These are phyloP conservation scores for Sarcodon aspratus DNA, from an alignment of 768 basidiomycete species.

Conservation along the genomic window DNA sequence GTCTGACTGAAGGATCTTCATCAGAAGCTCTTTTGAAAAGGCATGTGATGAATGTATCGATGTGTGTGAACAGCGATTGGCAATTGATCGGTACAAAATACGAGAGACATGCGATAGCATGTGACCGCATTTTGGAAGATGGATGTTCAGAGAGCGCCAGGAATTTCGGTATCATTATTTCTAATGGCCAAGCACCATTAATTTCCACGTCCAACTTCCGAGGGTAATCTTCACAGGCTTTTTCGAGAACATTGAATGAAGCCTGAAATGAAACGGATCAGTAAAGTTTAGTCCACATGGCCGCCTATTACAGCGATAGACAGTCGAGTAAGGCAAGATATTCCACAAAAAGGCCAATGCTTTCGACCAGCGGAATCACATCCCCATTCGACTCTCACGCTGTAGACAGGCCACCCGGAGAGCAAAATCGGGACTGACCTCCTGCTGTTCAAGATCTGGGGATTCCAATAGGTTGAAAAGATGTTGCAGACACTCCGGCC, in stretches of 20 bases:
- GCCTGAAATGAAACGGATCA: slow-evolving; percentile 36
- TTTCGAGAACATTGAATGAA: slow-evolving; percentile 88
- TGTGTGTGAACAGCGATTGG: slow-evolving; percentile 81
- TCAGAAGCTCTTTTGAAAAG: slow-evolving; percentile 94
- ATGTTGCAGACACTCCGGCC: slow-evolving; percentile 89
- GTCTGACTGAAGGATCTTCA: slow-evolving; percentile 85
- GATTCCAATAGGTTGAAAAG: slow-evolving; percentile 76
- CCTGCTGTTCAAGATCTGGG: slow-evolving; percentile 64
- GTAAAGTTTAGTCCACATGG: not conserved
- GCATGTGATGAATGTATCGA: slow-evolving; percentile 87
- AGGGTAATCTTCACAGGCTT: slow-evolving; percentile 95
- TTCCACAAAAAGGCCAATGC: not conserved
- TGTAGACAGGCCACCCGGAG: not conserved
- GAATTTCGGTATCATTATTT: slow-evolving; percentile 96
- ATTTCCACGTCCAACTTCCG: slow-evolving; percentile 92
- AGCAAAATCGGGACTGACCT: slow-evolving; percentile 42
- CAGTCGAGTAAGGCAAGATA: not conserved
- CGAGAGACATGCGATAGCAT: slow-evolving; percentile 89
- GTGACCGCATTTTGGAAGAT: slow-evolving; percentile 81
- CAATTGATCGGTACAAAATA: slow-evolving; percentile 85
- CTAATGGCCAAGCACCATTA: slow-evolving; percentile 84
- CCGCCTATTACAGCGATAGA: not conserved
- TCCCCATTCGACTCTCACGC: not conserved
- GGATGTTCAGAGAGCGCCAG: slow-evolving; percentile 79
- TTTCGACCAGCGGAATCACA: not conserved